Evolutionary conservation across 257 asterid species (phyloP).

Genomic region (Nicotiana obtusifolia): DNA sequence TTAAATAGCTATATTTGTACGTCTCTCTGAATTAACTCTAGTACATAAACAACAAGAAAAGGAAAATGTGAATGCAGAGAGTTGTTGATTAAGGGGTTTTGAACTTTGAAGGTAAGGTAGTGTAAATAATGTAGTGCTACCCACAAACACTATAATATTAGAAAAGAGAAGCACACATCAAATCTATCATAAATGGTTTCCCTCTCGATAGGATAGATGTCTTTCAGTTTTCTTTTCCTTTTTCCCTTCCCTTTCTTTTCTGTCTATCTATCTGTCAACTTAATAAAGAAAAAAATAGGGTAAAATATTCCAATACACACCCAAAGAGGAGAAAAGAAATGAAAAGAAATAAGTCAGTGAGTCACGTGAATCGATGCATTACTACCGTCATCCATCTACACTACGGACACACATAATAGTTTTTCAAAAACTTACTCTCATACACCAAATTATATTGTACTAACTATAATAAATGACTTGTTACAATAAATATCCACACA

Average conservation of each 20-base stretch:
- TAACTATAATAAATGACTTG: too few relatives aligned
- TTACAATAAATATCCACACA: too few relatives aligned
- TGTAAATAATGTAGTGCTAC: conserved; percentile 17
- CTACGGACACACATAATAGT: too few relatives aligned
- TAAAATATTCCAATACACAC: conserved; percentile 5
- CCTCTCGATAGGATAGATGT: conserved; percentile 30
- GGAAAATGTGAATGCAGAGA: too few relatives aligned
- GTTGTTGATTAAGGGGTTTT: too few relatives aligned
- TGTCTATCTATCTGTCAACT: conserved; percentile 10
- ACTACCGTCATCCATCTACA: conserved; percentile 21
- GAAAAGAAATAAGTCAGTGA: background rate
- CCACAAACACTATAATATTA: conserved; percentile 25
- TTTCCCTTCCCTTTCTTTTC: conserved; percentile 11
- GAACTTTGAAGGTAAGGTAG: background rate
- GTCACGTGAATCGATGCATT: conserved; percentile 34
- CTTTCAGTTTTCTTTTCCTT: conserved; percentile 24
- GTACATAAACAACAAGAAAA: too few relatives aligned
- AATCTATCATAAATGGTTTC: conserved; percentile 23
- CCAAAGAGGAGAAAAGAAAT: background rate
- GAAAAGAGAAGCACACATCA: conserved; percentile 11
- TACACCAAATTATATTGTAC: too few relatives aligned
- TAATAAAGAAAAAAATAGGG: background rate
- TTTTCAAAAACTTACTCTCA: too few relatives aligned
- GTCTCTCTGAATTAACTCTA: too few relatives aligned
- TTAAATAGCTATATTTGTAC: too few relatives aligned